Conservation (phyloP, 768 basidiomycete species). For the Tylopilus sp. region DNA sequence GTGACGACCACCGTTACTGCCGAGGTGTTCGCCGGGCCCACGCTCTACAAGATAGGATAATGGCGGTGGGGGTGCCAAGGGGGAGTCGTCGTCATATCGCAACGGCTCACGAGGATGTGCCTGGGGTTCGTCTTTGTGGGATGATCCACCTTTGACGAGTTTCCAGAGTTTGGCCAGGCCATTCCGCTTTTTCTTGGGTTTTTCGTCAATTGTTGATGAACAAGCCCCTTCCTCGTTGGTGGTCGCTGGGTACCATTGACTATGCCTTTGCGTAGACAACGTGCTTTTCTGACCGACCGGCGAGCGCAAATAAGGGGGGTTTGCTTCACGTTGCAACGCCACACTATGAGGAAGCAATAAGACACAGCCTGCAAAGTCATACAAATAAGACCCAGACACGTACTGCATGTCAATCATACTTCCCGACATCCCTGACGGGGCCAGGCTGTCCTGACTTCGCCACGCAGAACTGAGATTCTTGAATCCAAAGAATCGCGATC, state of each 20-base stretch:
- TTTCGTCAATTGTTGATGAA: slow-evolving; percentile 36
- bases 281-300: slow-evolving; percentile 35
- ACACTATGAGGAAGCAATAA: slow-evolving; percentile 44
- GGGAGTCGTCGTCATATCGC: slow-evolving; percentile 65
- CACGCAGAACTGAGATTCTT: slow-evolving; percentile 68
- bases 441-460: slow-evolving; percentile 79
- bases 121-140: slow-evolving; percentile 37
- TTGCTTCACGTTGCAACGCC: slow-evolving; percentile 69
- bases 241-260: slow-evolving; percentile 49
- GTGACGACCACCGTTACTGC: slow-evolving; percentile 45
- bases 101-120: slow-evolving; percentile 30
- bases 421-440: slow-evolving; percentile 76
- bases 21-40: slow-evolving; percentile 51
- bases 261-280: slow-evolving; percentile 38
- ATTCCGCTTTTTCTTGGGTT: slow-evolving; percentile 73
- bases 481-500: slow-evolving; percentile 76
- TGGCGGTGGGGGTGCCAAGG: slow-evolving; percentile 87
- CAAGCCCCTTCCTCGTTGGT: slow-evolving; percentile 33
- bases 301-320: slow-evolving; percentile 30
- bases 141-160: slow-evolving; percentile 58
- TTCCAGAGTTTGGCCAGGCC: slow-evolving; percentile 81
- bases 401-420: slow-evolving; percentile 95
- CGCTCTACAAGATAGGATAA: slow-evolving; percentile 77
- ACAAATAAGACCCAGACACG: slow-evolving; percentile 33
- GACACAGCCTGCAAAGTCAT: background rate